Conservation (phyloP, 257 asterid species). For the Catharanthus roseus region DNA sequence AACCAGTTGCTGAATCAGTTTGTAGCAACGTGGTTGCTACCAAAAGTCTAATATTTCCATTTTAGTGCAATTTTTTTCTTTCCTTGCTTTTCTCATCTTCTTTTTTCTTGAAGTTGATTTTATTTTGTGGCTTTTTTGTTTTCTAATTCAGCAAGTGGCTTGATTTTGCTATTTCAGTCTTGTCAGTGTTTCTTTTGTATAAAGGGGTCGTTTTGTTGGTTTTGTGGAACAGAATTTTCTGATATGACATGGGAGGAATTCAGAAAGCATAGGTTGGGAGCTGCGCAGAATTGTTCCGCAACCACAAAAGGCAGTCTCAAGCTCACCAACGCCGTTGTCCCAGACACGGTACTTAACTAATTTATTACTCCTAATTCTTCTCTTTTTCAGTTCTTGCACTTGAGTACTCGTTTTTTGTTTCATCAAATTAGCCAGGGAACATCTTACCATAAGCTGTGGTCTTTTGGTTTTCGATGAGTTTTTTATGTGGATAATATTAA, state of each 20-base stretch:
- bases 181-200: neutral
- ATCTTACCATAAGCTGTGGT: neutral
- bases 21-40: neutral
- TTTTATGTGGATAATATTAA: neutral
- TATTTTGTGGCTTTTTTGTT: neutral
- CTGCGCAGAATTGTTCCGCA: constrained; percentile 97
- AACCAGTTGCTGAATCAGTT: neutral
- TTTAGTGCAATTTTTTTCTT: neutral
- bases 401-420: neutral
- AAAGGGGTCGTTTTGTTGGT: neutral
- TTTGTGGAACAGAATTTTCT: constrained; percentile 53
- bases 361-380: neutral
- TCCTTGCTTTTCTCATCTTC: neutral
- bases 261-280: constrained; percentile 66
- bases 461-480: neutral
- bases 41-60: neutral
- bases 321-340: constrained; percentile 48
- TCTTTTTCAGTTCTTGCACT: neutral
- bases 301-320: constrained; percentile 75
- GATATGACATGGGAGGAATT: constrained; percentile 98
- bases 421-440: neutral
- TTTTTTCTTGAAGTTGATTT: neutral
- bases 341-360: constrained; percentile 49
- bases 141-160: neutral
- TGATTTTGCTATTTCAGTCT: neutral